A percentile compares a stretch with the other conserved stretches of the same genome.
Evolutionary conservation across 2,329 filamentous ascomycete species (phyloP).

Genomic region (Calonectria henricotiae): DNA sequence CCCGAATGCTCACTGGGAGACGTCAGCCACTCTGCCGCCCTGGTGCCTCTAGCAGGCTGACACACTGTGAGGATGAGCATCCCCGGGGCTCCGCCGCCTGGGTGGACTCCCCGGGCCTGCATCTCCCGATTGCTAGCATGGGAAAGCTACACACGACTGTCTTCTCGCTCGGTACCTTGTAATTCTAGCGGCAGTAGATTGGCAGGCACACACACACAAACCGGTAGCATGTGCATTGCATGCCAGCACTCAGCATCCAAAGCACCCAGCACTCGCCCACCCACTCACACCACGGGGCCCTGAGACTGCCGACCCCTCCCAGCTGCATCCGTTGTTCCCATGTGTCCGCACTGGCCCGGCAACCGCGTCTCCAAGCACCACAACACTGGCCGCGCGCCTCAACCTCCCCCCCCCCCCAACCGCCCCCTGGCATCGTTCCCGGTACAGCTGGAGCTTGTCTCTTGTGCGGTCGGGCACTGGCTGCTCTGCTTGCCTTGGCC

Average conservation of each 20-base stretch:
- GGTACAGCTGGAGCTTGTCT: constrained; percentile 5
- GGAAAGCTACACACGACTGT: not conserved
- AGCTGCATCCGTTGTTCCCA: constrained; percentile 12
- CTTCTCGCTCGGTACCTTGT: not conserved
- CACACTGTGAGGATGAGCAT: constrained; percentile 1
- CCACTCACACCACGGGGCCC: constrained; percentile 5
- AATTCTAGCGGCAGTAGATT: constrained; percentile 3
- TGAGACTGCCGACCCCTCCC: constrained; percentile 11
- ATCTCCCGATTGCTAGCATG: constrained; percentile 1
- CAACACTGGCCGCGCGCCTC: constrained; percentile 17
- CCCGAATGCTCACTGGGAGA: not conserved
- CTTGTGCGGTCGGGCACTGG: constrained; percentile 20
- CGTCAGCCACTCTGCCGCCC: constrained; percentile 2
- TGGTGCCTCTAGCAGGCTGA: not conserved
- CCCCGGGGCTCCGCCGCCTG: constrained; percentile 7
- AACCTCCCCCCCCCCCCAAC: not conserved
- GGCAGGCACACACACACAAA: not conserved
- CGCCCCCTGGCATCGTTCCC: constrained; percentile 12
- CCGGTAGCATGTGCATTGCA: constrained; percentile 15
- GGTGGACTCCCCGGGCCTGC: not conserved
- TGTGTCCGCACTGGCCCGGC: constrained; percentile 31
- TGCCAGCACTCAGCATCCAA: not conserved
- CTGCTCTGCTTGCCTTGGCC: not conserved
- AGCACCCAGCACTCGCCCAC: not conserved
- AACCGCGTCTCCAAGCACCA: constrained; percentile 17